These are phyloP conservation scores for Cladorrhinum sp. DNA, from an alignment of 2,329 filamentous ascomycete species.

Conservation along the genomic window DNA sequence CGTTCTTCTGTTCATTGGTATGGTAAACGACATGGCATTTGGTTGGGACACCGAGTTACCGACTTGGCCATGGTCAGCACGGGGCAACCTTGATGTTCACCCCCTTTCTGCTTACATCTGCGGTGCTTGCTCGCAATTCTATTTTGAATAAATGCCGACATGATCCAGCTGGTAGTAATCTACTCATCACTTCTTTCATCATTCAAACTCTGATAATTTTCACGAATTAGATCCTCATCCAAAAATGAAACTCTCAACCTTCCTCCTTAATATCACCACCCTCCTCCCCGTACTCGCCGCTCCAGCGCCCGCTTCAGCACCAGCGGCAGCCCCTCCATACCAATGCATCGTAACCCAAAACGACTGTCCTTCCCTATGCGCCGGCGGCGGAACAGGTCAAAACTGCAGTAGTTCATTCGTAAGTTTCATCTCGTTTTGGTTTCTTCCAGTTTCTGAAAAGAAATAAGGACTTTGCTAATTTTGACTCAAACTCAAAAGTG, in stretches of 20 bases:
- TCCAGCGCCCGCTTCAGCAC: not conserved
- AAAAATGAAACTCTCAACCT: not conserved
- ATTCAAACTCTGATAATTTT: not conserved
- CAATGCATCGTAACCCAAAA: not conserved
- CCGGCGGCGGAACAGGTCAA: not conserved
- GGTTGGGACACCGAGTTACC: no score
- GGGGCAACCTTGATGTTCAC: not conserved
- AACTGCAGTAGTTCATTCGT: not conserved
- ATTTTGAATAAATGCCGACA: no score
- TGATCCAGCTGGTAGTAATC: no score
- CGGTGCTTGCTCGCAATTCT: not conserved
- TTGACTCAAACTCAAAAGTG: not conserved
- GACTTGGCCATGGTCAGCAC: not conserved
- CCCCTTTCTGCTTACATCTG: not conserved
- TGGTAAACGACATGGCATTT: no score
- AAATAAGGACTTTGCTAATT: not conserved
- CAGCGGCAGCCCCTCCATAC: not conserved
- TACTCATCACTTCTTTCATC: no score
- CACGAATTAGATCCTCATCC: no score
- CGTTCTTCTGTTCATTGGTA: no score
- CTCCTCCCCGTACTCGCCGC: not conserved
- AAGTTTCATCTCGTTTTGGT: no score
- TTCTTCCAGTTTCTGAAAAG: not conserved
- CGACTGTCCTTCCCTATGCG: not conserved
- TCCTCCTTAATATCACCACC: not conserved